Conservation (phyloP, 73 alveolate species). For the Paramecium caudatum region DNA sequence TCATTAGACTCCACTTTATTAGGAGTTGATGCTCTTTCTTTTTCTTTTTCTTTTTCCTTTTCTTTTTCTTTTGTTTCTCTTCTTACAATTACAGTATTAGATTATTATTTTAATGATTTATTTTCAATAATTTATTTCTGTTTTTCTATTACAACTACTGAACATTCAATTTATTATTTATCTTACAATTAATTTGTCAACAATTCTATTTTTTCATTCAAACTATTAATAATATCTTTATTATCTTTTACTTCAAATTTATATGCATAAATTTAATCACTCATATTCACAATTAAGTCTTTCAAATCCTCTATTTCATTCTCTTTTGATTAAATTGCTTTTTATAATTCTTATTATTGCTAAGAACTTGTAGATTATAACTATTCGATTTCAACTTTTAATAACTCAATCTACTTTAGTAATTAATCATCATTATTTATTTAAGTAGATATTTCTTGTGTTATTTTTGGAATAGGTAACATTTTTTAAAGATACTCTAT, state of each 20-base stretch:
- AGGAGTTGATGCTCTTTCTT: neutral
- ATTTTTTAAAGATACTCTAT: slow-evolving; percentile 4
- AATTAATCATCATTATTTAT: neutral
- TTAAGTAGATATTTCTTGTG: neutral
- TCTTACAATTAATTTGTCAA: too few relatives aligned
- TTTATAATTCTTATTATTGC: too few relatives aligned
- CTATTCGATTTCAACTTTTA: neutral
- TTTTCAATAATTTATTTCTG: too few relatives aligned
- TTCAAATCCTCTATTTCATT: neutral
- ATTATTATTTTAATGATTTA: neutral
- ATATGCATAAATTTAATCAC: neutral
- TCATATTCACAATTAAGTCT: neutral
- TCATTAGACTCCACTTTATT: neutral
- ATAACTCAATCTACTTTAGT: neutral
- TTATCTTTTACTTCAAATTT: too few relatives aligned
- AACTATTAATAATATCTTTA: too few relatives aligned
- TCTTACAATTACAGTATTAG: slow-evolving; percentile 1
- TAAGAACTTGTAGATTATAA: neutral
- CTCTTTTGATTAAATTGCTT: neutral
- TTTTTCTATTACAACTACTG: too few relatives aligned
- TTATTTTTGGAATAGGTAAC: neutral
- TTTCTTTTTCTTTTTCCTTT: neutral
- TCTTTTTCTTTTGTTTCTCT: neutral
- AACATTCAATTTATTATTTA: too few relatives aligned
- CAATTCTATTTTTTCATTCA: too few relatives aligned